These are phyloP conservation scores for Bipolaris cookei DNA, from an alignment of 2,329 filamentous ascomycete species.

Conservation along the genomic window DNA sequence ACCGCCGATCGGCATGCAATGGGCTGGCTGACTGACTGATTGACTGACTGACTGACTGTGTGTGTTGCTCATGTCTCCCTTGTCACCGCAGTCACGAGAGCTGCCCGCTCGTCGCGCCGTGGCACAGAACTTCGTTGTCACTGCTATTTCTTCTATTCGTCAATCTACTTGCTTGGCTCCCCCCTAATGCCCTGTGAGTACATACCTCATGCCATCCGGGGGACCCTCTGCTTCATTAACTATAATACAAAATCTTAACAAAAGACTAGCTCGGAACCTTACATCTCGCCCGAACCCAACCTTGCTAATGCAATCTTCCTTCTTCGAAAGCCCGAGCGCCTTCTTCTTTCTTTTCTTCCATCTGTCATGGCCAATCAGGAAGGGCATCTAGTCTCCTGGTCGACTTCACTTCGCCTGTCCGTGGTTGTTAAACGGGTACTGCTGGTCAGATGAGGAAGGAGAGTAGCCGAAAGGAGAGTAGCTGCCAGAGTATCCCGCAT, in stretches of 20 bases:
- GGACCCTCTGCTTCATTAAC: neutral
- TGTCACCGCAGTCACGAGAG: too few species aligned
- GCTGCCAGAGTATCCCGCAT: constrained; percentile 24
- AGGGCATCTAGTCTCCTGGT: neutral
- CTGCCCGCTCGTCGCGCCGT: neutral
- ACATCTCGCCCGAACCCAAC: neutral
- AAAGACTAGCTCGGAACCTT: neutral
- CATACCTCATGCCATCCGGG: neutral
- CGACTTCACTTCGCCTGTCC: constrained; percentile 20
- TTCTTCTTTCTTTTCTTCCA: neutral
- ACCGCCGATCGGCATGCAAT: neutral
- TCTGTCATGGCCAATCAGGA: neutral
- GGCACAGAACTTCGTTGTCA: neutral
- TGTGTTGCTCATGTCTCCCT: too few species aligned
- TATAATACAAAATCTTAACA: constrained; percentile 2
- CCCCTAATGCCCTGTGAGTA: neutral
- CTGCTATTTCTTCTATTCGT: neutral
- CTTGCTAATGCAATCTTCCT: neutral
- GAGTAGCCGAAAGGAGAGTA: constrained; percentile 26
- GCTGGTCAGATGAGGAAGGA: constrained; percentile 24
- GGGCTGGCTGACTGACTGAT: neutral
- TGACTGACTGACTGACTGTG: neutral
- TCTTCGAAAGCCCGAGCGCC: neutral
- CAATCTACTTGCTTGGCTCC: neutral
- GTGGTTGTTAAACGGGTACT: constrained; percentile 25